phyloP scores from a whole-genome alignment of 371 early-diverging fungal species.

The Mortierella sp. region DNA sequence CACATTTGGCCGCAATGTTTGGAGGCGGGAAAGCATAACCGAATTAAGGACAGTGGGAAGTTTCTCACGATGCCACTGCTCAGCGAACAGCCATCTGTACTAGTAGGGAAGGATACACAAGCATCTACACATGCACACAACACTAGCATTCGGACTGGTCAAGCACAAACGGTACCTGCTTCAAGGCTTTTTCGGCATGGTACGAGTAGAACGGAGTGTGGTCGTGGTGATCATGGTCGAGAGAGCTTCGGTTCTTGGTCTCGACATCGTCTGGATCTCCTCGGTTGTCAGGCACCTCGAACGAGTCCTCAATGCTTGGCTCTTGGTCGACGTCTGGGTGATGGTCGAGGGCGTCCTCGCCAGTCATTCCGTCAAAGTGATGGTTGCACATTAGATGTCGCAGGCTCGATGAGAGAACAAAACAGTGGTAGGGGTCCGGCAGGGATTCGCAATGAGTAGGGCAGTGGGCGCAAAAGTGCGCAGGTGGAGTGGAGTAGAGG shows the following conservation, averaged over 20 bases:
- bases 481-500: background rate
- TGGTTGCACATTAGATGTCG: conserved; percentile 40
- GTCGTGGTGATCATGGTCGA: conserved; percentile 23
- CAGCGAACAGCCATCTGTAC: background rate
- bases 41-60: background rate
- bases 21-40: background rate
- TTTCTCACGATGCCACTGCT: background rate
- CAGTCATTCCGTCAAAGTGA: conserved; percentile 34
- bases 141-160: background rate
- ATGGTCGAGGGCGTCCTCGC: conserved; percentile 19
- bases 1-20: too few species aligned
- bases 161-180: conserved; percentile 24
- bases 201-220: conserved; percentile 53
- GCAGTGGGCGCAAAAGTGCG: conserved; percentile 1
- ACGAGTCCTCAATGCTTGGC: conserved; percentile 38
- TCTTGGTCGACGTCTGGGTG: conserved; percentile 4
- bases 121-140: background rate
- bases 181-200: conserved; percentile 47
- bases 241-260: conserved; percentile 24
- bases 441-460: background rate
- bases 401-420: background rate
- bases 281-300: conserved; percentile 45
- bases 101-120: background rate
- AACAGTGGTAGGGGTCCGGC: background rate
- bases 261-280: conserved; percentile 31